Evolutionary conservation across 305 asterid species (phyloP).

Genomic region (Fraxinus baroniana): DNA sequence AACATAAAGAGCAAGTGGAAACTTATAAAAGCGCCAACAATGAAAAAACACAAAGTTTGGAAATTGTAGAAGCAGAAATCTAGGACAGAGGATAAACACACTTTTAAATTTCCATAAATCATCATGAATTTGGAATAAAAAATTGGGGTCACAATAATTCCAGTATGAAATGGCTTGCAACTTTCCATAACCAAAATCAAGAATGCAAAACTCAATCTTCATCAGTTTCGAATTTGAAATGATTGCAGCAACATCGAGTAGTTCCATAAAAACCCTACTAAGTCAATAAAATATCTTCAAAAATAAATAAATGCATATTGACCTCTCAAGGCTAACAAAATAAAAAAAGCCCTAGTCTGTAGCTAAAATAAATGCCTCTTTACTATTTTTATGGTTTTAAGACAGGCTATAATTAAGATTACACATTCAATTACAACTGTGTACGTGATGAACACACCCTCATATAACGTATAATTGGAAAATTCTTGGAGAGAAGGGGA

Average conservation of each 20-base stretch:
- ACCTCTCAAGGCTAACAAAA: neutral
- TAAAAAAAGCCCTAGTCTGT: neutral
- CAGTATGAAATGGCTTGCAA: neutral
- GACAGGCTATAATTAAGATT: neutral
- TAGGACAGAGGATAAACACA: neutral
- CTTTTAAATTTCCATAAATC: neutral
- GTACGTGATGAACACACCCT: neutral
- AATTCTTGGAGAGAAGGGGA: neutral
- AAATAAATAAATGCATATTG: neutral
- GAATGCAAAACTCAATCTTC: neutral
- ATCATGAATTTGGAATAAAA: neutral
- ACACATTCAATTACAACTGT: neutral
- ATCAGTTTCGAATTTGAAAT: neutral
- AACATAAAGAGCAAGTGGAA: neutral
- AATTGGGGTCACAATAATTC: neutral
- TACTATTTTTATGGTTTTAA: neutral
- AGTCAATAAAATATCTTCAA: neutral
- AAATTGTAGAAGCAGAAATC: neutral
- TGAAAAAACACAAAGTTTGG: neutral
- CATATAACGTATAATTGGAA: neutral
- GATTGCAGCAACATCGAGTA: neutral
- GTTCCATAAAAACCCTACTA: neutral
- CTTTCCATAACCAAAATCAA: neutral
- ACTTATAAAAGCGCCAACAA: neutral
- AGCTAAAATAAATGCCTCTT: neutral